phyloP scores from a whole-genome alignment of 2,329 filamentous ascomycete genomes.

The Uncinocarpus reesii region DNA sequence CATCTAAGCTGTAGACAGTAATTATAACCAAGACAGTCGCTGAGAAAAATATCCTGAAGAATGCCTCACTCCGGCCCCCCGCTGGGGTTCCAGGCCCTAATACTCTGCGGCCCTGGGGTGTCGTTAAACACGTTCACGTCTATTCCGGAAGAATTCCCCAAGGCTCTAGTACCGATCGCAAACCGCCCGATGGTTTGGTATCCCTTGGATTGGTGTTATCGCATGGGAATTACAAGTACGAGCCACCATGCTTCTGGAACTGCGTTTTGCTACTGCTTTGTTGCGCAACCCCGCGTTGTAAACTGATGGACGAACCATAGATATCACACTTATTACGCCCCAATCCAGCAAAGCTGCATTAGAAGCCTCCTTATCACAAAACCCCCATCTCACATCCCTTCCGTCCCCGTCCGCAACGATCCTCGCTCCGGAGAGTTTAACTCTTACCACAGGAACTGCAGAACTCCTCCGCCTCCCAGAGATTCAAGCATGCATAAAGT shows the following conservation, averaged over 20 bases:
- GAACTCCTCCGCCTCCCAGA: conserved; percentile 78
- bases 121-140: conserved; percentile 43
- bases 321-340: conserved; percentile 42
- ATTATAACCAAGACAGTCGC: background rate
- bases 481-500: conserved; percentile 64
- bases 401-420: conserved; percentile 51
- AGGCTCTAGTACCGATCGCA: conserved; percentile 41
- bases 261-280: no score
- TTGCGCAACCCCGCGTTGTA: background rate
- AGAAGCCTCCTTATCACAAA: conserved; percentile 40
- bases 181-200: conserved; percentile 45
- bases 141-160: conserved; percentile 40
- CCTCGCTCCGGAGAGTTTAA: conserved; percentile 63
- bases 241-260: no score
- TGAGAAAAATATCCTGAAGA: background rate
- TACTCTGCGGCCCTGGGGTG: conserved; percentile 41
- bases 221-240: conserved; percentile 41
- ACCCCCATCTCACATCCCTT: conserved; percentile 42
- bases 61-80: conserved; percentile 11
- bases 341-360: conserved; percentile 35
- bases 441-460: conserved; percentile 78
- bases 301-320: no score
- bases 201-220: conserved; percentile 40
- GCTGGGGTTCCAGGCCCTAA: conserved; percentile 39
- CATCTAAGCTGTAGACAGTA: no score